Base-by-base conservation (phyloP, 2,329 filamentous ascomycete species). In the Diatrype stigma region DNA sequence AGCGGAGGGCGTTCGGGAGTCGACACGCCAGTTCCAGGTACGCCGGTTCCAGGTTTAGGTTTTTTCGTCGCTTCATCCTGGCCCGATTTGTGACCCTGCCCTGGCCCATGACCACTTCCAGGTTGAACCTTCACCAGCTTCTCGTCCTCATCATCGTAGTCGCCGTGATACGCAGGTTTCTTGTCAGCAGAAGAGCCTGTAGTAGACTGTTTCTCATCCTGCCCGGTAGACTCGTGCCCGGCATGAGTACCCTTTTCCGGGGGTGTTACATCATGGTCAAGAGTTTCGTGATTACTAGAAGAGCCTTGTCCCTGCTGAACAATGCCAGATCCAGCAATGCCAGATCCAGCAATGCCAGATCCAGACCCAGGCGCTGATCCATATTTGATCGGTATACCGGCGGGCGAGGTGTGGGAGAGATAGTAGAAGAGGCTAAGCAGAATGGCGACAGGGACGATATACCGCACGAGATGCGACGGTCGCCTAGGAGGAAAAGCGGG, bases 381-480 rank as follows among this genome's bases (percentile, higher is more conserved):
- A 50, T 60, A 49, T 14, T 51, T 52, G 44, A 52, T 50, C 35
- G 59, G 59, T 34, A 51, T 42, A 35, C 42, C 48, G n/a, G 48
- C 50, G 40, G 23, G 51, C 40, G 54, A 48, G 51, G 50, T 56
- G 46, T 55, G 57, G 30, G 60, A 62, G 8, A 71, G 58, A 48
- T 65, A 66, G 58, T 70, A 71, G 51, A 73, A 55, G 21, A 67
- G 54, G 28, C 63, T 50, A 35, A 69, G 49, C 16, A 76, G 38
- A 35, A 75, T 49, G 35, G 65, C 46, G 48, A 66, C 65, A n/a
- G 73, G 60, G 37, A 74, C 51, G 26, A 65, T 56, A 51, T 73
- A 76, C 49, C 73, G 73, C 23, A 75, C 51, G 49, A 75, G 64
- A 57, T 74, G 70, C 46, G 73, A 73, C 8, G 67, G 70, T 49